phyloP scores from a whole-genome alignment of 306 rosid species.

The Alnus glutinosa region DNA sequence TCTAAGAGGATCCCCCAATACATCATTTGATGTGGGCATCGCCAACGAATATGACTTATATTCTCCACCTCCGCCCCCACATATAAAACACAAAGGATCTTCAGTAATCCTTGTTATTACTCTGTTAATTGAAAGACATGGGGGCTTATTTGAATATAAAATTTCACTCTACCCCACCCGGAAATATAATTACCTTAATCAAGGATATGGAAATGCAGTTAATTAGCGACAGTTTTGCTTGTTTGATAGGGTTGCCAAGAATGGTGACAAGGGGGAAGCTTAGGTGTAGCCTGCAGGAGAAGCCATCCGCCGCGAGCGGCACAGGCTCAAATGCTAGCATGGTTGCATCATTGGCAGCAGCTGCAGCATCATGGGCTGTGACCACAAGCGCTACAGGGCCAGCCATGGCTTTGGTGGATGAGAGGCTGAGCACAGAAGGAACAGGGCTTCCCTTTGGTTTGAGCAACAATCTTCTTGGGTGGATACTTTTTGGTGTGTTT shows the following conservation, averaged over 20 bases:
- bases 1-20: no score
- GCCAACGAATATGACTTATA: no score
- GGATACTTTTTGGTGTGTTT: conserved; percentile 78
- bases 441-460: conserved; percentile 98
- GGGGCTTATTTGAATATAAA: no score
- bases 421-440: conserved; percentile 88
- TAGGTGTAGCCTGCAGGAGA: conserved; percentile 67
- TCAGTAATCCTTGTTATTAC: no score
- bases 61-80: no score
- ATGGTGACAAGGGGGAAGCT: conserved; percentile 65
- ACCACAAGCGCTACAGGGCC: conserved; percentile 47
- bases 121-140: no score
- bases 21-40: no score
- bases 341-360: conserved; percentile 64
- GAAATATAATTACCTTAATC: no score
- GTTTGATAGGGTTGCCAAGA: conserved; percentile 53
- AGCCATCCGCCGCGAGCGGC: conserved; percentile 28
- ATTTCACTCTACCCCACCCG: no score
- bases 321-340: conserved; percentile 49
- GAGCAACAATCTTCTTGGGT: conserved; percentile 91
- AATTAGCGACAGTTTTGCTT: no score
- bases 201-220: no score
- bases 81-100: no score
- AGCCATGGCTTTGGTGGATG: conserved; percentile 93
- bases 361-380: conserved; percentile 59